These are phyloP conservation scores for Dalbergia cochinchinensis DNA, from an alignment of 306 rosid species.

Conservation along the genomic window DNA sequence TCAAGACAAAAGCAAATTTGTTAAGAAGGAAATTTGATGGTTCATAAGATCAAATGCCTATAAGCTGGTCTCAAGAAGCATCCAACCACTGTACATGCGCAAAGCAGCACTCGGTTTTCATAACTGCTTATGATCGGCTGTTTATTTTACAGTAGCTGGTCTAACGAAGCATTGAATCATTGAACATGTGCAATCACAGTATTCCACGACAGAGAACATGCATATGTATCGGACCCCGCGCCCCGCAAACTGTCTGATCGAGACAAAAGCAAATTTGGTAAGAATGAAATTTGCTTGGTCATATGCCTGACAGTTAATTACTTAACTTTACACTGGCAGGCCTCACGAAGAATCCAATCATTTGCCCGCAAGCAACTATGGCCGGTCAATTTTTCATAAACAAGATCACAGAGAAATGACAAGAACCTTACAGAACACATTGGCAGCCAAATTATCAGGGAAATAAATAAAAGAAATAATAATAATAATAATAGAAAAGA, in stretches of 20 bases:
- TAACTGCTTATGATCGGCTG: too few relatives aligned
- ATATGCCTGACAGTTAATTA: slow-evolving; percentile 4
- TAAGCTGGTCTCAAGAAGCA: slow-evolving; percentile 40
- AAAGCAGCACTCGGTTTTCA: too few relatives aligned
- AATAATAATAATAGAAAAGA: neutral
- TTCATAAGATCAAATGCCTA: slow-evolving; percentile 17
- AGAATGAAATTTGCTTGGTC: slow-evolving; percentile 20
- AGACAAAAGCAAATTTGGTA: slow-evolving; percentile 40
- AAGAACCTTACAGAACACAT: neutral
- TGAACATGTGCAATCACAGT: neutral
- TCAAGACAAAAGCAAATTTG: too few relatives aligned
- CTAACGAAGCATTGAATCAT: too few relatives aligned
- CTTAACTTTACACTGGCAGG: neutral
- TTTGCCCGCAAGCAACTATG: slow-evolving; percentile 27
- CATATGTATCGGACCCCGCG: slow-evolving; percentile 26
- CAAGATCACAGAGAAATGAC: neutral
- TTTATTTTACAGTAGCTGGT: too few relatives aligned
- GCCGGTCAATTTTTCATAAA: neutral
- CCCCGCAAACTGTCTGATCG: neutral
- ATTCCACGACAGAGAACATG: neutral
- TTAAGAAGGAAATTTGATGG: neutral
- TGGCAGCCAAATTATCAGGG: neutral
- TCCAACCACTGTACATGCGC: slow-evolving; percentile 27
- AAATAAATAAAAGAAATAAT: neutral
- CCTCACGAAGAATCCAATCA: slow-evolving; percentile 44